Evolutionary conservation across 73 alveolate genomes (phyloP).

Genomic region (Symbiodinium natans): DNA sequence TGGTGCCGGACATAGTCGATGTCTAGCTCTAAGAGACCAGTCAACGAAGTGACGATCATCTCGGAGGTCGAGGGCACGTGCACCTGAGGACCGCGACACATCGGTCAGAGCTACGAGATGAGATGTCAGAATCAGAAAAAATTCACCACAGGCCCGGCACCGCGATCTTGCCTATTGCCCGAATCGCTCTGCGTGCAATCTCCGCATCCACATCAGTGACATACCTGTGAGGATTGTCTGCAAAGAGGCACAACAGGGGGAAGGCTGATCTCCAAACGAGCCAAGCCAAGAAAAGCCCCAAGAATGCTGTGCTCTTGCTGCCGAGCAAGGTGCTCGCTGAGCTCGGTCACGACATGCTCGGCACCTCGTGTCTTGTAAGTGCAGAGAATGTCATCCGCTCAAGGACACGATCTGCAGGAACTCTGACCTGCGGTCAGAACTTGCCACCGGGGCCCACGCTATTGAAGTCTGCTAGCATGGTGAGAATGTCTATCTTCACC

Average conservation of each 20-base stretch:
- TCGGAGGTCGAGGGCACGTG: constrained; percentile 83
- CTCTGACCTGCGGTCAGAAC: neutral
- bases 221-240: constrained; percentile 94
- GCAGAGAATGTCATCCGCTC: neutral
- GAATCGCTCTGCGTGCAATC: constrained; percentile 96
- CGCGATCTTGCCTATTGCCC: constrained; percentile 96
- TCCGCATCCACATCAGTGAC: constrained; percentile 97
- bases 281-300: too few relatives aligned
- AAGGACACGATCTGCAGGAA: neutral
- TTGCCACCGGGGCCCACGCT: neutral
- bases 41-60: constrained; percentile 78
- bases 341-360: constrained; percentile 87
- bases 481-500: constrained; percentile 97
- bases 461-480: constrained; percentile 94
- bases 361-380: too few relatives aligned
- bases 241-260: too few relatives aligned
- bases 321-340: constrained; percentile 21
- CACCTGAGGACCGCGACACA: neutral
- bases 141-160: constrained; percentile 17
- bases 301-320: neutral
- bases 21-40: constrained; percentile 94
- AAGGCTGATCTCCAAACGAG: too few relatives aligned
- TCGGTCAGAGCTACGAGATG: too few relatives aligned
- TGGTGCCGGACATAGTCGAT: constrained; percentile 95
- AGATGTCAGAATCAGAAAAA: neutral